Evolutionary conservation across 768 basidiomycete species (phyloP), one percentile per base, ranked within the genome.

Genomic region (Tricholoma saponaceum): DNA sequence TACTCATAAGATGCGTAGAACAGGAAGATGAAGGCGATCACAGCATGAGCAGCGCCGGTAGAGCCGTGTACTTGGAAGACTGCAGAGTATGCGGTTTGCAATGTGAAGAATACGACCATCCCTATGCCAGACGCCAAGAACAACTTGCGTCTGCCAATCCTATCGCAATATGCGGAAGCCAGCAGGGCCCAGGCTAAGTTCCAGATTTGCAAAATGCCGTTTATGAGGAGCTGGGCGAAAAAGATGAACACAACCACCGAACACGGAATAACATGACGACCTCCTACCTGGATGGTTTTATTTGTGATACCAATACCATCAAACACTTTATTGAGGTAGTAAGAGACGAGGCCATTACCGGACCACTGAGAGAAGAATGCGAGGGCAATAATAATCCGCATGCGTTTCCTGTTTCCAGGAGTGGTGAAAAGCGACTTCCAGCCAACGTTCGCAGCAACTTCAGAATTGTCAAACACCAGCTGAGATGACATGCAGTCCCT

Each of bases 311-410:
- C 86, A 56, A 89, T 85, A 57, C 81, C 75, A 60, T 78, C 69
- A 70, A 93, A 84, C 52, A 92, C 85, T 69, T 81, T 78, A 73
- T 78, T 86, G 65, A 92, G 82, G 76, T 92, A 92, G 78, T 87
- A 91, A 6, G 87, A 90, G 52, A 90, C 86, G 54, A 92, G 85
- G 66, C 90, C 90, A 64, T 91, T 91, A 13, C 89, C 90, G 9
- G 87, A 90, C 90, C 89, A 91, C 64, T 90, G 87, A 2, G 89
- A 90, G 80, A 92, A 90, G 80, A 88, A 88, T 49, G 87, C 89
- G 55, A 92, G 75, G 49, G 86, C 86, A 60, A 89, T 68, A 69
- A 92, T 87, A 69, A 92, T 87, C 55, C 80, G 73, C 79, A 92
- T 80, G 57, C 92, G 89, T 70, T 77, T 85, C 61, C 83, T 76